A percentile compares a stretch with the other conserved stretches of the same genome.
These are phyloP conservation scores for Fermentozyma sake DNA, from an alignment of 1,139 yeast species.

Conservation along the genomic window DNA sequence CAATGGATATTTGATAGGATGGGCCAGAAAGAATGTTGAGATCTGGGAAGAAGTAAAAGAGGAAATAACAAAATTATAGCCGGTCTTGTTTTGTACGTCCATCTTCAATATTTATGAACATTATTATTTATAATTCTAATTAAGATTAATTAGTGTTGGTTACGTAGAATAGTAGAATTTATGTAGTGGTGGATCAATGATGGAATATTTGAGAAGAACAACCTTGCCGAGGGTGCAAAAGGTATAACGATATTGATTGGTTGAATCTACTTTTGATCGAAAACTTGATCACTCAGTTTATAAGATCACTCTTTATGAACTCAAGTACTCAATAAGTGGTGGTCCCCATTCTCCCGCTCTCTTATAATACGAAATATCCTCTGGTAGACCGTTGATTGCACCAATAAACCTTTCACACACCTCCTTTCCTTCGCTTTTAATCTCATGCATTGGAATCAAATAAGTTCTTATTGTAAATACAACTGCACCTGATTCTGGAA, in stretches of 20 bases:
- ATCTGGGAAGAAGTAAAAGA: conserved; percentile 68
- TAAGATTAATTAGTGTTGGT: too few relatives aligned
- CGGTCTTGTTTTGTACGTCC: background rate
- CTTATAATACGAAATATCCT: conserved; percentile 35
- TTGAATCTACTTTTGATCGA: background rate
- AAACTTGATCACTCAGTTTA: background rate
- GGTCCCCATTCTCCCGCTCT: conserved; percentile 39
- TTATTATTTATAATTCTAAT: too few relatives aligned
- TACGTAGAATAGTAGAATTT: too few relatives aligned
- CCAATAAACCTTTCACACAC: conserved; percentile 37
- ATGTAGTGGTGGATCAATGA: too few relatives aligned
- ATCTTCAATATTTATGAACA: too few relatives aligned
- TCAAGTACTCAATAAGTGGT: conserved; percentile 28
- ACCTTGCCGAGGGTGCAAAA: background rate
- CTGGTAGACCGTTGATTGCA: conserved; percentile 36
- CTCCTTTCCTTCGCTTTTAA: conserved; percentile 50
- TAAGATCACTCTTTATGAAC: background rate
- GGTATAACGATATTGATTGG: background rate
- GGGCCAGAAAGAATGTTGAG: conserved; percentile 70
- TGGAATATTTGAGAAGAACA: too few relatives aligned
- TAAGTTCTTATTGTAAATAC: conserved; percentile 65
- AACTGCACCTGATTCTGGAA: conserved; percentile 51
- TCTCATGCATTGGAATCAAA: conserved; percentile 51
- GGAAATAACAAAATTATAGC: conserved; percentile 27
- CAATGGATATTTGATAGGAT: conserved; percentile 54